phyloP scores from a whole-genome alignment of 371 early-diverging fungal genomes.

The Apophysomyces variabilis region DNA sequence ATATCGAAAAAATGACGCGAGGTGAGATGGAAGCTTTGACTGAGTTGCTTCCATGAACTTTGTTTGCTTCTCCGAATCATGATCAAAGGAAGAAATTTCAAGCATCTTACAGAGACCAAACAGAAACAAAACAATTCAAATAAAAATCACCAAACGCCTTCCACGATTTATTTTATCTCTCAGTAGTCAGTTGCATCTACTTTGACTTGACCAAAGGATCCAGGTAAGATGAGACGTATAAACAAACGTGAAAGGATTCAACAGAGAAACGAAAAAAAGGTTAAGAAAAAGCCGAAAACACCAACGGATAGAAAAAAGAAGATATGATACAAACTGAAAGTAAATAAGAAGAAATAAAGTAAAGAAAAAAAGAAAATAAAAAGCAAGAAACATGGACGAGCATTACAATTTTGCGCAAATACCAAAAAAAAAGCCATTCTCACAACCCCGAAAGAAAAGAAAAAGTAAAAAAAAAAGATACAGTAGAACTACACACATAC shows the following conservation, averaged over 20 bases:
- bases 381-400: constrained; percentile 3
- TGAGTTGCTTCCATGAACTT: background rate
- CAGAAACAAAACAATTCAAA: background rate
- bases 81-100: background rate
- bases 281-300: constrained; percentile 1
- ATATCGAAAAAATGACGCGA: background rate
- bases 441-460: constrained; percentile 5
- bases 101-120: background rate
- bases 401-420: constrained; percentile 11
- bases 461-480: constrained; percentile 7
- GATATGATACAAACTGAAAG: constrained; percentile 5
- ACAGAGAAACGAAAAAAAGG: background rate
- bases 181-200: background rate
- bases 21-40: too few species aligned
- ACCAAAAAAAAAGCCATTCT: constrained; percentile 12
- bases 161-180: constrained; percentile 7
- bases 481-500: constrained; percentile 11
- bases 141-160: constrained; percentile 7
- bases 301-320: background rate
- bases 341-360: background rate
- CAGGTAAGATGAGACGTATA: background rate
- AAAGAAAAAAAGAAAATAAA: background rate
- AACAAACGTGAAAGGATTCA: background rate
- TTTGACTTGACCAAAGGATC: background rate
- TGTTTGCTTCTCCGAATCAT: background rate